These are phyloP conservation scores for Xylariaceae sp. DNA, from an alignment of 2,329 filamentous ascomycete species.

Conservation along the genomic window DNA sequence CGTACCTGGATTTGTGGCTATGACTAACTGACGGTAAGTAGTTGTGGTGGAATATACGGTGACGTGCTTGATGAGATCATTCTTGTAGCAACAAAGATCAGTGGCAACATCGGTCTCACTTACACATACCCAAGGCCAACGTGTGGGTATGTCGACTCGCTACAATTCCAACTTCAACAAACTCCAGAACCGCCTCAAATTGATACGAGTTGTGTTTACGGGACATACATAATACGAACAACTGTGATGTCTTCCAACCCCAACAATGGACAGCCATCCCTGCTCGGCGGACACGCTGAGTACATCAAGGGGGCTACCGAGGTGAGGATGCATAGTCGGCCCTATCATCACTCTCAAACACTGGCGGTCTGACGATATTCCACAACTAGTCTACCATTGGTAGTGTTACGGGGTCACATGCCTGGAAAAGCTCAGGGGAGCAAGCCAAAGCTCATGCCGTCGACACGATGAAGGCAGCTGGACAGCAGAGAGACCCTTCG, in stretches of 20 bases:
- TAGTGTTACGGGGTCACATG: constrained; percentile 53
- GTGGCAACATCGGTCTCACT: neutral
- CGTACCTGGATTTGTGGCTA: neutral
- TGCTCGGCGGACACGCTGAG: constrained; percentile 59
- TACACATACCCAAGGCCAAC: neutral
- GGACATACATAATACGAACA: neutral
- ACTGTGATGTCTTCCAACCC: constrained; percentile 30
- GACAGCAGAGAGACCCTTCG: constrained; percentile 49
- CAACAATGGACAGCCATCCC: constrained; percentile 44
- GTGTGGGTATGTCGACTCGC: neutral
- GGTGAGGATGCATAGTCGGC: constrained; percentile 37
- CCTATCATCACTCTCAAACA: neutral
- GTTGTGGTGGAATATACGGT: constrained; percentile 1
- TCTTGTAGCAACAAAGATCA: neutral
- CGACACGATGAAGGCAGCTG: constrained; percentile 57
- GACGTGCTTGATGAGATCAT: constrained; percentile 20
- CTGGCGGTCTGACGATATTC: neutral
- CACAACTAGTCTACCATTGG: constrained; percentile 51
- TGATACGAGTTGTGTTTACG: neutral
- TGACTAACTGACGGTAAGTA: neutral
- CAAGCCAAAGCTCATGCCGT: constrained; percentile 59
- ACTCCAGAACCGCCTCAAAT: neutral
- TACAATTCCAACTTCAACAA: no score
- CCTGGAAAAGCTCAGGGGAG: constrained; percentile 60
- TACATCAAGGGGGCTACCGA: constrained; percentile 65